phyloP scores from a whole-genome alignment of 2,329 filamentous ascomycete genomes.

The Fusarium pseudoanthophilum region DNA sequence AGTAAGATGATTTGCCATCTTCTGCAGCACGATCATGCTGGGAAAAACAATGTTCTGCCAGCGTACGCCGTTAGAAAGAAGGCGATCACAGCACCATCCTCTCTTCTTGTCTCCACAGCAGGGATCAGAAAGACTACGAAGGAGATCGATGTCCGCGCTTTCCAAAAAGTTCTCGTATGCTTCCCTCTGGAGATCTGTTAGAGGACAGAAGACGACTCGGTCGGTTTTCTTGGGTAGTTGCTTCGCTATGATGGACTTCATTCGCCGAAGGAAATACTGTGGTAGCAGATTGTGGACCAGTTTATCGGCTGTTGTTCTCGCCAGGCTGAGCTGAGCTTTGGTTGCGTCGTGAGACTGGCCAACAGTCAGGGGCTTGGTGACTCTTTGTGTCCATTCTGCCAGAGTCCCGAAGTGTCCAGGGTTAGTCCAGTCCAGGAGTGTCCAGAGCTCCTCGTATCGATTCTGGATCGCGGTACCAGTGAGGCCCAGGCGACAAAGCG shows the following conservation, averaged over 20 bases:
- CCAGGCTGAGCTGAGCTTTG: conserved; percentile 80
- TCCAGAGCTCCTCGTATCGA: conserved; percentile 97
- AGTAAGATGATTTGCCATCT: conserved; percentile 92
- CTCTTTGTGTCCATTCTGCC: conserved; percentile 80
- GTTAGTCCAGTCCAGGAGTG: conserved; percentile 94
- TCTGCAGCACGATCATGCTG: conserved; percentile 82
- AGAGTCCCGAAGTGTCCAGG: conserved; percentile 75
- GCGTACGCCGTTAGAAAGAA: conserved; percentile 68
- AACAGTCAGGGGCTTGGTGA: conserved; percentile 82
- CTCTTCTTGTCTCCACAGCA: conserved; percentile 74
- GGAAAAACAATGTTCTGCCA: conserved; percentile 89
- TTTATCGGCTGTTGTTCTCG: conserved; percentile 83
- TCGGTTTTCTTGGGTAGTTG: conserved; percentile 96
- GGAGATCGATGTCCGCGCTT: conserved; percentile 74
- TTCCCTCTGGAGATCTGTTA: conserved; percentile 81
- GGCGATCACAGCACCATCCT: conserved; percentile 82
- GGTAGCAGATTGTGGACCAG: conserved; percentile 89
- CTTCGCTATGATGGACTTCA: conserved; percentile 91
- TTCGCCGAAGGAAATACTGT: conserved; percentile 87
- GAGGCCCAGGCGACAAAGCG: conserved; percentile 89
- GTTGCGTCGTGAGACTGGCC: conserved; percentile 96
- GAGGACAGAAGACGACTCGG: conserved; percentile 91
- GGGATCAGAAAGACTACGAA: conserved; percentile 72
- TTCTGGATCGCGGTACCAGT: conserved; percentile 98
- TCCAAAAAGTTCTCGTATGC: conserved; percentile 85